These are phyloP conservation scores for Fusarium palustre DNA, from an alignment of 2,329 filamentous ascomycete genomes.

Conservation along the genomic window DNA sequence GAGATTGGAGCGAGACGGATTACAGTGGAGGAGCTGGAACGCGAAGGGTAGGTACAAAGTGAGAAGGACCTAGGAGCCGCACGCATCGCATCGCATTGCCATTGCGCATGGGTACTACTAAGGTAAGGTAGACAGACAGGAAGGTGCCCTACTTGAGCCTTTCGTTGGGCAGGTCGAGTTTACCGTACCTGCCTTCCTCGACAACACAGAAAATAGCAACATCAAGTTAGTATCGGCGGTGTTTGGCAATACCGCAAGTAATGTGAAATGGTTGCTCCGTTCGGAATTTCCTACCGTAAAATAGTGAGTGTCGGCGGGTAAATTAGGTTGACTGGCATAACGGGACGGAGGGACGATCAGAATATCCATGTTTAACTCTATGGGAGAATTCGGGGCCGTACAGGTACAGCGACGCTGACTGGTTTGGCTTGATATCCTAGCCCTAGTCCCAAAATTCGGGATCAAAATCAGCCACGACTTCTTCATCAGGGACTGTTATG, in stretches of 20 bases:
- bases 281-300: conserved; percentile 35
- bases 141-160: conserved; percentile 10
- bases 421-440: conserved; percentile 28
- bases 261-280: conserved; percentile 21
- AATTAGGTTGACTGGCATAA: conserved; percentile 35
- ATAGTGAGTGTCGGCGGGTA: conserved; percentile 20
- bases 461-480: conserved; percentile 36
- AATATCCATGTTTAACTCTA: conserved; percentile 39
- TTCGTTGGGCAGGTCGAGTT: background rate
- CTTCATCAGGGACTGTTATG: conserved; percentile 17
- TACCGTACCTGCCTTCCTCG: conserved; percentile 13
- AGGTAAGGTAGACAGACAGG: background rate
- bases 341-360: conserved; percentile 41
- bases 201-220: conserved; percentile 10
- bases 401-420: conserved; percentile 34
- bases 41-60: conserved; percentile 33
- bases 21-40: conserved; percentile 28
- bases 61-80: conserved; percentile 40
- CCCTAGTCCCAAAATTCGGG: conserved; percentile 19
- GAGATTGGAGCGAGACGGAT: conserved; percentile 38
- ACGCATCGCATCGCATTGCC: conserved; percentile 14
- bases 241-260: background rate
- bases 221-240: background rate
- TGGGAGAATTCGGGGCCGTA: conserved; percentile 41
- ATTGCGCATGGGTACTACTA: background rate